phyloP scores from a whole-genome alignment of 441 rosid species.

The Syzygium malaccense region DNA sequence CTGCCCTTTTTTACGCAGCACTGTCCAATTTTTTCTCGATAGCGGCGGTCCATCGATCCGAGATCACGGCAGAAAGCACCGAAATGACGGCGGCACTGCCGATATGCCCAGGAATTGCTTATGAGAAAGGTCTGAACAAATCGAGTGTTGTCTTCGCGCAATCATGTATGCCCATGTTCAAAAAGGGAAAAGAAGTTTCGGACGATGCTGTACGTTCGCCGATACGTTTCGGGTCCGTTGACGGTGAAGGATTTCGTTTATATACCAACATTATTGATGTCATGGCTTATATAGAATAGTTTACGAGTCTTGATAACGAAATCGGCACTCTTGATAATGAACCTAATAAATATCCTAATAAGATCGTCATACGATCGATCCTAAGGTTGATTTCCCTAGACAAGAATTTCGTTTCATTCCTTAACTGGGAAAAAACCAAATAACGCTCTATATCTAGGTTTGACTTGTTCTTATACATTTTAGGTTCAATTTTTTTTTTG shows the following conservation, averaged over 20 bases:
- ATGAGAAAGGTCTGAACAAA: not conserved
- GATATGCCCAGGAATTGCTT: not conserved
- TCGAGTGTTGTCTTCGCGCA: not conserved
- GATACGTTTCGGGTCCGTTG: not conserved
- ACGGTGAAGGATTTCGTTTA: not conserved
- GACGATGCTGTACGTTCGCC: not conserved
- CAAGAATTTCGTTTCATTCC: not conserved
- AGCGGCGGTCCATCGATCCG: accelerated
- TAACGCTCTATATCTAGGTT: not conserved
- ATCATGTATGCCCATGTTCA: not conserved
- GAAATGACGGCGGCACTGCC: not conserved
- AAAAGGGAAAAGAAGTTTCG: not conserved
- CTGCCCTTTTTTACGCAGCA: not conserved
- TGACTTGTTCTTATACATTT: not conserved
- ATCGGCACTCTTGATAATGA: not conserved
- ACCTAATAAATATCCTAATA: not conserved
- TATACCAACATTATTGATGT: not conserved
- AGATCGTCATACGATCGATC: not conserved
- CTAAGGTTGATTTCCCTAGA: not conserved
- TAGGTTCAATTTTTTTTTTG: not conserved
- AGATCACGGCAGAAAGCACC: accelerated
- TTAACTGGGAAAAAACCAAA: not conserved
- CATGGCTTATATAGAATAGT: not conserved
- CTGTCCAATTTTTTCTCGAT: not conserved
- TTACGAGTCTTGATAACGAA: not conserved